Percentiles rank a stretch among this genome's conserved stretches.
These are phyloP conservation scores for Pseudopyricularia javanii DNA, from an alignment of 2,329 filamentous ascomycete genomes.

Conservation along the genomic window DNA sequence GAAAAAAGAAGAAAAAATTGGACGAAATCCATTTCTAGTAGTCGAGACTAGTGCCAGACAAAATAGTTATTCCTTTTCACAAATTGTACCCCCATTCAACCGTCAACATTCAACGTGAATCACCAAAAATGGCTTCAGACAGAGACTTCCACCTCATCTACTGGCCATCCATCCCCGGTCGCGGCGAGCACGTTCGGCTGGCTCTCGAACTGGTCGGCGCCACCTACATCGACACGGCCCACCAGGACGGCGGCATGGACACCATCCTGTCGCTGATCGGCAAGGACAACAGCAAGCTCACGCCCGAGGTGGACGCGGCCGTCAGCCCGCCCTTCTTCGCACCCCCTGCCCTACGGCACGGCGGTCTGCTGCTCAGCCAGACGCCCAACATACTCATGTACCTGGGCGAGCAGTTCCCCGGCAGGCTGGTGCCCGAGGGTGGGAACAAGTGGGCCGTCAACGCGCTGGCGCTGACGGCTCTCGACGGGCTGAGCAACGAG, in stretches of 20 bases:
- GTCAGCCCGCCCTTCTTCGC: constrained; percentile 53
- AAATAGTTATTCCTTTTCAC: too few species aligned
- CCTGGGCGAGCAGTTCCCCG: constrained; percentile 41
- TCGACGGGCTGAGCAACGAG: constrained; percentile 61
- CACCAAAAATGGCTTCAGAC: constrained; percentile 12
- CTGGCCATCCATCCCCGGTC: constrained; percentile 60
- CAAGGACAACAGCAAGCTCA: constrained; percentile 30
- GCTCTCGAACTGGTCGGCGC: constrained; percentile 56
- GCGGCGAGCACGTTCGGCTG: constrained; percentile 63
- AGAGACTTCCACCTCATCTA: constrained; percentile 51
- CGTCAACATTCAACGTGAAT: not conserved
- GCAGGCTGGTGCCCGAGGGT: constrained; percentile 29
- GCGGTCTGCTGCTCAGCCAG: constrained; percentile 51
- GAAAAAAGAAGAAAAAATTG: too few species aligned
- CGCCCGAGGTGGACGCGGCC: constrained; percentile 29
- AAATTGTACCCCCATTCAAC: too few species aligned
- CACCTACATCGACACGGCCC: constrained; percentile 49
- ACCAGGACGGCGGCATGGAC: constrained; percentile 33
- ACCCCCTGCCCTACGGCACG: constrained; percentile 53
- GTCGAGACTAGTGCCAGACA: too few species aligned
- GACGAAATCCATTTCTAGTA: too few species aligned
- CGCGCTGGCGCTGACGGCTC: constrained; percentile 51
- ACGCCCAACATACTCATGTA: constrained; percentile 64
- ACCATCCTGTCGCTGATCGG: not conserved
- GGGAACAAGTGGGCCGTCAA: constrained; percentile 45